Evolutionary conservation across 2,329 filamentous ascomycete species (phyloP).

Genomic region (Lachnum nothofagi): DNA sequence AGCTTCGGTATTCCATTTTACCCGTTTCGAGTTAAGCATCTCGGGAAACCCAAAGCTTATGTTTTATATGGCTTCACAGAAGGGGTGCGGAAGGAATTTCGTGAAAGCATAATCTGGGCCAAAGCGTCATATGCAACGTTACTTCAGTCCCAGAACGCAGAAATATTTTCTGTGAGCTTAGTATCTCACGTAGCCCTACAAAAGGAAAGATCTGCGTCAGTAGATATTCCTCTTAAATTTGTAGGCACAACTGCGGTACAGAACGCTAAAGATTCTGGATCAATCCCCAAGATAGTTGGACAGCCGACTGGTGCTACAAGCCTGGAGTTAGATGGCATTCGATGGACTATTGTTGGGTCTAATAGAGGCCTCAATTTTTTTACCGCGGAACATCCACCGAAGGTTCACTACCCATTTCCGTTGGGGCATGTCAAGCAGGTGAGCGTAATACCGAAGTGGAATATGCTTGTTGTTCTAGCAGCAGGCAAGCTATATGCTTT

Average conservation of each 20-base stretch:
- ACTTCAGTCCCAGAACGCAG: neutral
- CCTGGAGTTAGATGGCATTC: neutral
- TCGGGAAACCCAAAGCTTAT: neutral
- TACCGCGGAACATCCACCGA: neutral
- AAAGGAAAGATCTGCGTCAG: neutral
- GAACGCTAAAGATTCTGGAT: neutral
- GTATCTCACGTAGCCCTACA: neutral
- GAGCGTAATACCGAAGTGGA: neutral
- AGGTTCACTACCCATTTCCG: neutral
- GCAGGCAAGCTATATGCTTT: neutral
- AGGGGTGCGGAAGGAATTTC: neutral
- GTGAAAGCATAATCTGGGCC: neutral
- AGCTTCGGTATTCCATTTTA: neutral
- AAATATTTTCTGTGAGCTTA: neutral
- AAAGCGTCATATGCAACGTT: neutral
- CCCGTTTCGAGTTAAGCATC: neutral
- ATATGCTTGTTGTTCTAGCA: slow-evolving; percentile 1
- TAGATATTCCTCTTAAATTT: neutral
- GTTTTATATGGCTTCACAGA: neutral
- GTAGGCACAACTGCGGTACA: neutral
- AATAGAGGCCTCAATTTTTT: neutral
- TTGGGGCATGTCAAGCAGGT: neutral
- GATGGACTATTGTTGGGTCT: neutral
- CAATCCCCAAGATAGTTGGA: neutral
- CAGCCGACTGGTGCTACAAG: neutral